Base-by-base conservation (phyloP, 176 grass and related monocot species). In the Aegilops sharonensis region DNA sequence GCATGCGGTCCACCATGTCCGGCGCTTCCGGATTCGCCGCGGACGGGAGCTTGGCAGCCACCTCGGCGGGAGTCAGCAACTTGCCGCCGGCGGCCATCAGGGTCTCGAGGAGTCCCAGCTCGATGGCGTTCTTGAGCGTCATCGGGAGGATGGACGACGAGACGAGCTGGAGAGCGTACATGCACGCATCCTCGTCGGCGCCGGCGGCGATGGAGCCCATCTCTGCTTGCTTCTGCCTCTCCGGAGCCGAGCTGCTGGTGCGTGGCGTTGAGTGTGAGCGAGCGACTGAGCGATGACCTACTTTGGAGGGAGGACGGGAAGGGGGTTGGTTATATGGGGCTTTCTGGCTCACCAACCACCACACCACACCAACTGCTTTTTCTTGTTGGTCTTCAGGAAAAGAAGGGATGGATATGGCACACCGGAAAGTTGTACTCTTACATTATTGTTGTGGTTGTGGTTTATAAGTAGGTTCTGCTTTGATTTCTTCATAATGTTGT, bases 121-220 rank as follows among this genome's bases (percentile, higher is more conserved):
- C 96, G 32, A 98, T 87, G 24, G 96, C 93, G 56, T 89, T 94
- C 86, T 98, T 98, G 0, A 98, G 93, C 29, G 96, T 98, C 96
- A 98, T 98, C 20, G 96, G 93, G 48, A 93, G 96, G 88, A 98
- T 89, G 17, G 96, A 98, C 27, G 93, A 72, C 65, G 91, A 94
- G 48, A 30, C 86, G 78, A 98, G 96, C 86, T 88, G 90, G 81
- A 98, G 0, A 5, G 96, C 93, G 80, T 85, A 92, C 96, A 98
- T 91, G 90, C 96, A 98, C 45, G 96, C 96, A 24, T 91, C 86
- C 92, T 98, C 96, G 11, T 98, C 96, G 18, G 83, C 88, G 11
- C 88, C 90, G 23, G 57, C 77, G 21, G 32, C 72, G 0, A 86
- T 83, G 8, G 94, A 54, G 5, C 50, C 50, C 50, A 54, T 54